Evolutionary conservation across 2,329 filamentous ascomycete species (phyloP), one percentile per base, ranked within the genome.

Genomic region (Penicillium sclerotigenum): DNA sequence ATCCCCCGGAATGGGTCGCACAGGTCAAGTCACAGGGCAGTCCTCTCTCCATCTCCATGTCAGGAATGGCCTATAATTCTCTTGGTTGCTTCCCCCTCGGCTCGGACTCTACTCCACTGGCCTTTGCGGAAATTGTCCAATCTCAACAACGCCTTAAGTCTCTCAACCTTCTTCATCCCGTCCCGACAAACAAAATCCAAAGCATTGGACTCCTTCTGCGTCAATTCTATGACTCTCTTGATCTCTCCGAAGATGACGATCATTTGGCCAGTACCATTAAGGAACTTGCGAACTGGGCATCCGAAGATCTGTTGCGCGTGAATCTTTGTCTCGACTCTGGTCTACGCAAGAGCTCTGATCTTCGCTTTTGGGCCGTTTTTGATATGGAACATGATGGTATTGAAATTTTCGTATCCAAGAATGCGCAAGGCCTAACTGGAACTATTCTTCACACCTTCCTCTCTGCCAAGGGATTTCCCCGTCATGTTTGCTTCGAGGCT

Each of bases 61-160:
- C 62, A 7, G 76, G 76, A 2, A 57, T 68, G n/a, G 68, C 71
- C 13, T 76, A 73, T 53, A 73, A 70, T 34, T 59, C 67, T 14
- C 65, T 79, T 29, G 78, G 78, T 18, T 80, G 79, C 55, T 80
- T 79, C 52, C 78, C 78, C 22, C 61, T 81, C 1, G 78, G 79
- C 2, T 72, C 77, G 3, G 73, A 79, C 34, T 68, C 73, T 5
- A 68, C 75, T 1, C 57, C 68, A 13, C 65, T 73, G 31, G 72
- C 75, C 6, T 81, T 80, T 52, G 68, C 73, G 3, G 75, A 79
- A 40, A 68, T 81, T 24, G 68, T 79, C 31, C 68, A 75, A 41
- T 75, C 76, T 5, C 79, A 81, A 59, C 66, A 70, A 54, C 73
- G 73, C 14, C 67, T 80, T 1, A 74, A 72, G 54, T 66, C 71